Percentiles rank a stretch among this genome's conserved stretches.
Evolutionary conservation across 2,329 filamentous ascomycete species (phyloP).

Genomic region (Xylaria sp.): DNA sequence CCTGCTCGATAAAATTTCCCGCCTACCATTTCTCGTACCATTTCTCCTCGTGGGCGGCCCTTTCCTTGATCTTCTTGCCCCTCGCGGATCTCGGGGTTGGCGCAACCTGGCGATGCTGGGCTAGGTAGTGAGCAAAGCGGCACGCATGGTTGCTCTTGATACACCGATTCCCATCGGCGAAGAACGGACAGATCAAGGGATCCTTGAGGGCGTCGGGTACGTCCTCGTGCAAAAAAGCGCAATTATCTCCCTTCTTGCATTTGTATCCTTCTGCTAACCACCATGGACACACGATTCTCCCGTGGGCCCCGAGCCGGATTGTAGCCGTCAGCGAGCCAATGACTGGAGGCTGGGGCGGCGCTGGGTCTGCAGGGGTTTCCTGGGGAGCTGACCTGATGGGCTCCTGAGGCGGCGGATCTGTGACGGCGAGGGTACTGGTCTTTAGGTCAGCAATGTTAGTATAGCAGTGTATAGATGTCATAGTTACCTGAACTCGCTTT

Average conservation of each 20-base stretch:
- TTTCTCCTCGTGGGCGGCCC: not conserved
- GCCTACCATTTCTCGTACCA: too few species aligned
- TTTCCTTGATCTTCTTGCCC: slow-evolving; percentile 1
- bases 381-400: not conserved
- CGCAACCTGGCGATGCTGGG: slow-evolving; percentile 10
- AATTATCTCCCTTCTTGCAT: slow-evolving; percentile 20
- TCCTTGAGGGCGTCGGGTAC: slow-evolving; percentile 17
- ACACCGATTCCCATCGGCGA: slow-evolving; percentile 23
- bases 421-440: not conserved
- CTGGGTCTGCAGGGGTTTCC: not conserved
- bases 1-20: too few species aligned
- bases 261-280: slow-evolving; percentile 20
- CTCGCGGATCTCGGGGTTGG: slow-evolving; percentile 6
- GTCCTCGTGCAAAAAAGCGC: slow-evolving; percentile 21
- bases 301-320: not conserved
- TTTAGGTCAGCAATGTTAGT: not conserved
- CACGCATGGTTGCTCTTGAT: slow-evolving; percentile 19
- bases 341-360: not conserved
- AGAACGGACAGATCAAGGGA: slow-evolving; percentile 31
- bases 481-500: slow-evolving; percentile 4
- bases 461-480: not conserved
- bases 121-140: slow-evolving; percentile 23
- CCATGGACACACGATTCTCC: slow-evolving; percentile 28
- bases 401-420: not conserved
- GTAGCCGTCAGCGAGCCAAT: not conserved